Base-by-base conservation (phyloP, 2,329 filamentous ascomycete species). In the Sporothrix schenckii region DNA sequence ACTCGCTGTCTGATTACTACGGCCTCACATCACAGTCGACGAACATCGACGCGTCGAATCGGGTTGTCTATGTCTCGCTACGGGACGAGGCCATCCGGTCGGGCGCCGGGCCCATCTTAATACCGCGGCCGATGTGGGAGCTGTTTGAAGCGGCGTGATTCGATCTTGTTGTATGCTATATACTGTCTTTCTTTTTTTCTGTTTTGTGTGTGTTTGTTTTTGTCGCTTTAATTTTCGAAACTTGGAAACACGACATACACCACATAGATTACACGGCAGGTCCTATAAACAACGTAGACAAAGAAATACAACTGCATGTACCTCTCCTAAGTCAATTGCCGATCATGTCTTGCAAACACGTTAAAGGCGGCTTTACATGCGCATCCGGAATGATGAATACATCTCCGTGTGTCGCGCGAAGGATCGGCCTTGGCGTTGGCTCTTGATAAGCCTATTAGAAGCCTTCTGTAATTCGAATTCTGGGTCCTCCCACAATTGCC, bases 1-100 rank as follows among this genome's bases (percentile, higher is more conserved):
- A 98, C 80, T 91, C 92, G 71, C 94, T 98, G 73, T 94, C 92
- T 11, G 88, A 91, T 53, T 98, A 98, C 79, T 98, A 98, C 78
- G 94, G 93, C 58, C 85, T 97, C 70, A 87, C 89, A 72, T 97
- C 94, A 24, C 93, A 89, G 82, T 94, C 92, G 4, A 87, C 94
- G 72, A 91, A 91, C 0, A 85, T 90, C 0, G 89, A 89, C 44
- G 84, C 88, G 74, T 90, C 92, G 2, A 87, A 90, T 68, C 87
- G 92, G 67, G 91, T 95, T 73, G 93, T 95, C 9, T 97, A 96
- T 76, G 89, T 97, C 27, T 56, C 72, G 13, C 66, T 72, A 49
- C 72, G 58, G 24, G 70, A 69, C 4, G 92, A 91, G 3, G 82
- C 94, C 72, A 88, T 87, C 77, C 85, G 86, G 73, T 73, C 79